Evolutionary conservation across 1,284 basidiomycete genomes (phyloP).

Genomic region (Melampsora larici-populina): DNA sequence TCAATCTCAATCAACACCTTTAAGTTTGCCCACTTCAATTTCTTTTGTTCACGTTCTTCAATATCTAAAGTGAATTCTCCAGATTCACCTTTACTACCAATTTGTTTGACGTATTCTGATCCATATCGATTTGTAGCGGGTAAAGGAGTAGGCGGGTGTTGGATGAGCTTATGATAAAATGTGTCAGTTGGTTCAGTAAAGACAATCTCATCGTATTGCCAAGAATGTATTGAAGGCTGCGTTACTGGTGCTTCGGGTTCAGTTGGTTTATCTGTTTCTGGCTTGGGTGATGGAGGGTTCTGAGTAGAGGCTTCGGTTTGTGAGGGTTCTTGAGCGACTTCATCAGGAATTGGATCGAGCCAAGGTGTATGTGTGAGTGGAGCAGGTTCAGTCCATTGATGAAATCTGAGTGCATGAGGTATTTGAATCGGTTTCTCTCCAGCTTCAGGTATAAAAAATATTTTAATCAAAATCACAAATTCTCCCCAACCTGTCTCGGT

Average conservation of each 20-base stretch:
- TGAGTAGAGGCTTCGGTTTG: slow-evolving; percentile 14
- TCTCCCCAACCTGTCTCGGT: slow-evolving; percentile 99
- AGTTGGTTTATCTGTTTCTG: slow-evolving; percentile 31
- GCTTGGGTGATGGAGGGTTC: slow-evolving; percentile 30
- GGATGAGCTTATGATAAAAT: slow-evolving; percentile 77
- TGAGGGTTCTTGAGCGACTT: slow-evolving; percentile 57
- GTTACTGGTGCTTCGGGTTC: background rate
- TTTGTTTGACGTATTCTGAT: slow-evolving; percentile 49
- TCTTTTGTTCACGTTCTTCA: slow-evolving; percentile 19
- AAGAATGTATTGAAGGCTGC: slow-evolving; percentile 71
- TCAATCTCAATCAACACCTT: slow-evolving; percentile 34
- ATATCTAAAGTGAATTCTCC: slow-evolving; percentile 31
- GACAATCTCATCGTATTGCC: slow-evolving; percentile 98
- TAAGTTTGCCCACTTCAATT: slow-evolving; percentile 29
- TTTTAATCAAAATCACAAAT: slow-evolving; percentile 91
- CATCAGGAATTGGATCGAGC: slow-evolving; percentile 59
- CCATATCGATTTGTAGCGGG: slow-evolving; percentile 62
- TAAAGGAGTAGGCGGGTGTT: slow-evolving; percentile 77
- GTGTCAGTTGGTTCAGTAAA: slow-evolving; percentile 89
- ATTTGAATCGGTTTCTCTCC: slow-evolving; percentile 83
- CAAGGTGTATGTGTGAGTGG: slow-evolving; percentile 56
- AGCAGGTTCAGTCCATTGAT: slow-evolving; percentile 69
- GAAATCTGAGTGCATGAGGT: slow-evolving; percentile 91
- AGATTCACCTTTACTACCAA: slow-evolving; percentile 49
- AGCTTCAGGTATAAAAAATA: slow-evolving; percentile 86